These are phyloP conservation scores for Funneliformis geosporum DNA, from an alignment of 192 early-diverging fungal species.

Conservation along the genomic window DNA sequence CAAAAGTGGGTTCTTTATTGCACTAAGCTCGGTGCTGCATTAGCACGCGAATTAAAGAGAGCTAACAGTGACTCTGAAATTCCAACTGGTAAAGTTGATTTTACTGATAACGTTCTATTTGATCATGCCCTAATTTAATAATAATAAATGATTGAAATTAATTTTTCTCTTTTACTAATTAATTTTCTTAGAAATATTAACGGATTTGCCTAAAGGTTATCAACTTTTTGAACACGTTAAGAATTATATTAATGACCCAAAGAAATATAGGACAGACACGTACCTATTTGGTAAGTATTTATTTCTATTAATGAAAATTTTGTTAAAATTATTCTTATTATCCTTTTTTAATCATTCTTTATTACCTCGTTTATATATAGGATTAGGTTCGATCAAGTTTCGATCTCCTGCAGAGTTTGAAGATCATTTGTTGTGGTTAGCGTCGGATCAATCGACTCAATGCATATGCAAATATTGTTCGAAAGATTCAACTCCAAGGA, in stretches of 20 bases:
- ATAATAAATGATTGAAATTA: too few species aligned
- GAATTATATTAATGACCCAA: neutral
- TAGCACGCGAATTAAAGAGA: neutral
- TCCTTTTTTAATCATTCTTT: neutral
- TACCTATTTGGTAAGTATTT: neutral
- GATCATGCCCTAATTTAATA: too few species aligned
- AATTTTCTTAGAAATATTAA: neutral
- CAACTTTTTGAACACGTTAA: neutral
- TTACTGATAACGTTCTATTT: neutral
- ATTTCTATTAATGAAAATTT: neutral
- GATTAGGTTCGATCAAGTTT: neutral
- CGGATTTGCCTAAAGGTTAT: conserved; percentile 9
- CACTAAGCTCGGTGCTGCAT: neutral
- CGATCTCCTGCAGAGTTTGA: conserved; percentile 22
- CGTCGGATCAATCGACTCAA: neutral
- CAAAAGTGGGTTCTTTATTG: neutral
- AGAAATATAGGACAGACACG: neutral
- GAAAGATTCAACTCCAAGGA: neutral
- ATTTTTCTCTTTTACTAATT: neutral
- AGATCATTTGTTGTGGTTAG: conserved; percentile 15
- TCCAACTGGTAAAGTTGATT: neutral
- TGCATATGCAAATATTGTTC: conserved; percentile 4
- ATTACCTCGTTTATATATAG: neutral
- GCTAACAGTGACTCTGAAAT: neutral
- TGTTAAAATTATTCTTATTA: neutral